phyloP scores from a whole-genome alignment of 108 stramenopile genomes.

The Bacterosira constricta region DNA sequence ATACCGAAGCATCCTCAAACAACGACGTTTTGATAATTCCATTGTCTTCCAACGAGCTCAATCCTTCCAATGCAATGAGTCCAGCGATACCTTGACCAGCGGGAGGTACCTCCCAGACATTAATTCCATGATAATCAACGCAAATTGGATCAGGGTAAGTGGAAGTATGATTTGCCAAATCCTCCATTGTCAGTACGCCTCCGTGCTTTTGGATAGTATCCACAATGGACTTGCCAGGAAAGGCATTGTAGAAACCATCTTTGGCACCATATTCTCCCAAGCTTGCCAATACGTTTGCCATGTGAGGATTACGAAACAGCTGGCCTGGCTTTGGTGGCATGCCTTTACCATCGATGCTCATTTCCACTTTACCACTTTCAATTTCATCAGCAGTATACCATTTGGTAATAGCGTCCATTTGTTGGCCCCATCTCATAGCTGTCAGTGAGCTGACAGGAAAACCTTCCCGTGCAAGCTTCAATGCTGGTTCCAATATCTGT shows the following conservation, averaged over 20 bases:
- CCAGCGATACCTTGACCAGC: conserved; percentile 95
- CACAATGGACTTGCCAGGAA: conserved; percentile 86
- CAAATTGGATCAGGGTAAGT: conserved; percentile 81
- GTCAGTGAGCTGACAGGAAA: conserved; percentile 91
- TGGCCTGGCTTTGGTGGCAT: conserved; percentile 72
- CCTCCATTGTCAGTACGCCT: conserved; percentile 84
- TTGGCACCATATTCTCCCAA: conserved; percentile 79
- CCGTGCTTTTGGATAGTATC: conserved; percentile 76
- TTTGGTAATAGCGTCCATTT: conserved; percentile 58
- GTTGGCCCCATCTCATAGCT: conserved; percentile 78
- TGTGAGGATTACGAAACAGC: conserved; percentile 82
- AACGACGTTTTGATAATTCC: conserved; percentile 31
- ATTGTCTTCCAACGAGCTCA: conserved; percentile 56
- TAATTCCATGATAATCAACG: conserved; percentile 70
- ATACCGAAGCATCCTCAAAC: background rate
- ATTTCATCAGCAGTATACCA: conserved; percentile 65
- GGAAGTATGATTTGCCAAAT: conserved; percentile 74
- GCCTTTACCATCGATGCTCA: conserved; percentile 63
- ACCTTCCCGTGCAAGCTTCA: conserved; percentile 89
- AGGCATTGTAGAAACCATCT: conserved; percentile 90
- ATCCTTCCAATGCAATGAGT: conserved; percentile 87
- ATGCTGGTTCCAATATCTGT: conserved; percentile 90
- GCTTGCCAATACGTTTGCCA: conserved; percentile 85
- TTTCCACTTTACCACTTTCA: conserved; percentile 42
- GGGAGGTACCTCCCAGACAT: conserved; percentile 93